Evolutionary conservation across 2,329 filamentous ascomycete genomes (phyloP).

Genomic region (Septoria linicola): DNA sequence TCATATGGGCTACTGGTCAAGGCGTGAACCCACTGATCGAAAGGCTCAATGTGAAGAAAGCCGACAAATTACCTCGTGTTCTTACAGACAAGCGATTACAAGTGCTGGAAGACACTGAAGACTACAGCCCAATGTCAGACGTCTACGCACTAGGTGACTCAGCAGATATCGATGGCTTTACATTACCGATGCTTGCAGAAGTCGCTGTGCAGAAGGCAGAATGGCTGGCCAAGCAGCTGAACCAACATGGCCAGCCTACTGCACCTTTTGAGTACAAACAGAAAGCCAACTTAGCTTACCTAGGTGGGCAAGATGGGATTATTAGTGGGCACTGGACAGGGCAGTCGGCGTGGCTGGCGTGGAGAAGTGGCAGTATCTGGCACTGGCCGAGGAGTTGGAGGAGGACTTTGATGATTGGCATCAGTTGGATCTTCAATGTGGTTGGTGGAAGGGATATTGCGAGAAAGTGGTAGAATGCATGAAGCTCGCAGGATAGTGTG

Average conservation of each 20-base stretch:
- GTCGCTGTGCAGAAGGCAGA: conserved; percentile 43
- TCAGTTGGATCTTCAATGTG: conserved; percentile 34
- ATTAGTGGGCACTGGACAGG: conserved; percentile 47
- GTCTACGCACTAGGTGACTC: conserved; percentile 42
- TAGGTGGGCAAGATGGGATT: conserved; percentile 45
- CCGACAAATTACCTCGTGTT: conserved; percentile 38
- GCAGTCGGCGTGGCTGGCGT: conserved; percentile 45
- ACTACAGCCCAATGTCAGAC: conserved; percentile 31
- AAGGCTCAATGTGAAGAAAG: conserved; percentile 37
- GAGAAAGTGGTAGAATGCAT: conserved; percentile 27
- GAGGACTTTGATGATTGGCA: conserved; percentile 34
- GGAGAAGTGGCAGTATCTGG: conserved; percentile 40
- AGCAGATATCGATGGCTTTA: conserved; percentile 41
- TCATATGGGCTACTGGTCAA: conserved; percentile 45
- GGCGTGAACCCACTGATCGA: conserved; percentile 38
- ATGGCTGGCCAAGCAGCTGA: conserved; percentile 37
- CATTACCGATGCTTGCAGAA: conserved; percentile 40
- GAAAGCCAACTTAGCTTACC: conserved; percentile 42
- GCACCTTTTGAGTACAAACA: conserved; percentile 42
- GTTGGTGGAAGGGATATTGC: conserved; percentile 36
- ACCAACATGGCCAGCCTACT: conserved; percentile 13
- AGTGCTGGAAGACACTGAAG: conserved; percentile 28
- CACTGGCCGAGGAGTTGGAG: conserved; percentile 36
- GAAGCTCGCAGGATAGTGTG: no score
- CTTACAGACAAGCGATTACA: conserved; percentile 39